Evolutionary conservation across 2,329 filamentous ascomycete genomes (phyloP).

Genomic region (Calonectria hawksworthii): DNA sequence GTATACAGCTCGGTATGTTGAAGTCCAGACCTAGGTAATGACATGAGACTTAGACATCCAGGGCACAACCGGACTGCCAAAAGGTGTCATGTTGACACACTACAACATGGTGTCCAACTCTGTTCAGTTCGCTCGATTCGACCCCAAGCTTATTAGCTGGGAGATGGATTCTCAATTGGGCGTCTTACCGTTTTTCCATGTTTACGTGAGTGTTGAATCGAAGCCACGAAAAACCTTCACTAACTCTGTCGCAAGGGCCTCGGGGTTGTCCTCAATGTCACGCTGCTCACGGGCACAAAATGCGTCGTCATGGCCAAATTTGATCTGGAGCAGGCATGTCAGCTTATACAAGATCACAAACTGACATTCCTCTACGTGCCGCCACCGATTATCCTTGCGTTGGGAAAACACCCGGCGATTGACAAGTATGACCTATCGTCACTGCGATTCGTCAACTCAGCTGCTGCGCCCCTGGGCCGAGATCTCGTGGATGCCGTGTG

Average conservation of each 20-base stretch:
- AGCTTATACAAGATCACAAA: constrained; percentile 79
- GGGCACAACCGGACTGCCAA: constrained; percentile 91
- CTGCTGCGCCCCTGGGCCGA: constrained; percentile 85
- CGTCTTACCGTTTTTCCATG: constrained; percentile 91
- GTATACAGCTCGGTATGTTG: constrained; percentile 79
- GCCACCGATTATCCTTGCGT: constrained; percentile 84
- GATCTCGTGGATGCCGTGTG: constrained; percentile 86
- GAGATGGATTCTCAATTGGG: constrained; percentile 81
- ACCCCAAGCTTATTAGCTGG: constrained; percentile 69
- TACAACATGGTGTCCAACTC: constrained; percentile 85
- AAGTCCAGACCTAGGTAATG: neutral
- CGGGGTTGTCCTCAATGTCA: constrained; percentile 47
- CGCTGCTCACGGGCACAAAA: constrained; percentile 73
- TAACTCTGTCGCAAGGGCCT: constrained; percentile 48
- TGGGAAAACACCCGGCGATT: constrained; percentile 84
- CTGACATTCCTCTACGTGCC: constrained; percentile 87
- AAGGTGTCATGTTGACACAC: constrained; percentile 91
- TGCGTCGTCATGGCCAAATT: constrained; percentile 82
- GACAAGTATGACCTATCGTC: constrained; percentile 84
- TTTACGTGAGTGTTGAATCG: constrained; percentile 73
- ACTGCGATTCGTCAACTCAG: constrained; percentile 87
- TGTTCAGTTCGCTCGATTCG: constrained; percentile 66
- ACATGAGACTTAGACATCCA: constrained; percentile 27
- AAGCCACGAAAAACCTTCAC: neutral
- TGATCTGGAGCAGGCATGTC: constrained; percentile 84